Evolutionary conservation across 345 rosid species (phyloP).

Genomic region (sweet orange (Citrus sinensis)): DVS_A1.0 CM039161.1:4314001-4314500

Average conservation of each 20-base stretch:
- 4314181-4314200: conserved; percentile 88
- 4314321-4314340: neutral
- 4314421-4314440: conserved; percentile 81
- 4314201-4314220: conserved; percentile 89
- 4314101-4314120: conserved; percentile 91
- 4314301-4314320: neutral
- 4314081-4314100: conserved; percentile 83
- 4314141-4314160: conserved; percentile 78
- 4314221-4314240: conserved; percentile 59
- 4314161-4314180: conserved; percentile 88
- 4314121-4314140: conserved; percentile 79
- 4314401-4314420: conserved; percentile 78
- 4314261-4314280: neutral
- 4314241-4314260: neutral
- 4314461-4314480: conserved; percentile 79
- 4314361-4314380: conserved; percentile 6
- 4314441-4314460: conserved; percentile 78
- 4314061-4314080: conserved; percentile 82
- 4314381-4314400: conserved; percentile 81
- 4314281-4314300: neutral
- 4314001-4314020: neutral
- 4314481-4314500: conserved; percentile 86
- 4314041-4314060: conserved; percentile 80
- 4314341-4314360: too few species aligned
- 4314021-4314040: conserved; percentile 1